Conservation (phyloP, 1,284 basidiomycete genomes). For the Cryptococcus jaspeensis region DNA sequence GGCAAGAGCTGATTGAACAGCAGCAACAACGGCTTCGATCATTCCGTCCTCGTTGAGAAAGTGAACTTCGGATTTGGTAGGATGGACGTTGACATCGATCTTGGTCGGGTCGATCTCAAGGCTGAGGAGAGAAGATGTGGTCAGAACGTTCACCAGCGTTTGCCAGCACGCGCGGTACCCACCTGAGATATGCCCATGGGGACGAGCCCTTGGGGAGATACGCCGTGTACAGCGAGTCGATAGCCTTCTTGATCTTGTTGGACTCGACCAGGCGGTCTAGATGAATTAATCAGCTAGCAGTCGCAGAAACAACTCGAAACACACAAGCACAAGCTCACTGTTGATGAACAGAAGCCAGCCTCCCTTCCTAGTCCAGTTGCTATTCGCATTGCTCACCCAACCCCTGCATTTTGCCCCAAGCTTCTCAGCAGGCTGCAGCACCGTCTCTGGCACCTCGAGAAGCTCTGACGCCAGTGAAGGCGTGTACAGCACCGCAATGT, state of each 20-base stretch:
- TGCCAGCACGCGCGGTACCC: constrained; percentile 7
- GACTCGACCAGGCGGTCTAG: constrained; percentile 93
- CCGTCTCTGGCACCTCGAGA: constrained; percentile 57
- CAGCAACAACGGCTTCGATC: constrained; percentile 73
- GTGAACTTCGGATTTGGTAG: constrained; percentile 95
- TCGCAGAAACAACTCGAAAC: too few species aligned
- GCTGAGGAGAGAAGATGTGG: constrained; percentile 50
- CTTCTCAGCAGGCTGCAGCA: constrained; percentile 48
- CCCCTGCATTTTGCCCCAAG: constrained; percentile 62
- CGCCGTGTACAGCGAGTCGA: constrained; percentile 81
- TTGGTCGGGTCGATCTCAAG: constrained; percentile 79
- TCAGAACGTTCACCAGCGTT: neutral
- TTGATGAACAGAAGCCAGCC: constrained; percentile 93
- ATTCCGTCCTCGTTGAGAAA: constrained; percentile 92
- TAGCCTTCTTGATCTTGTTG: constrained; percentile 75
- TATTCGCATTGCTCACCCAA: constrained; percentile 83
- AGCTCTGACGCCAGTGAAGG: constrained; percentile 78
- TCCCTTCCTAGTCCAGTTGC: constrained; percentile 75
- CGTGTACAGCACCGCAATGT: constrained; percentile 81
- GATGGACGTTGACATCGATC: constrained; percentile 97
- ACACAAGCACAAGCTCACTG: constrained; percentile 58
- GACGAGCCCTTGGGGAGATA: constrained; percentile 87
- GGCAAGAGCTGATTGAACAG: constrained; percentile 66
- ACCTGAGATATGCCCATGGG: constrained; percentile 93
- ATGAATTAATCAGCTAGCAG: neutral